phyloP scores from a whole-genome alignment of 305 asterid species.

The Nicotiana rustica region DNA sequence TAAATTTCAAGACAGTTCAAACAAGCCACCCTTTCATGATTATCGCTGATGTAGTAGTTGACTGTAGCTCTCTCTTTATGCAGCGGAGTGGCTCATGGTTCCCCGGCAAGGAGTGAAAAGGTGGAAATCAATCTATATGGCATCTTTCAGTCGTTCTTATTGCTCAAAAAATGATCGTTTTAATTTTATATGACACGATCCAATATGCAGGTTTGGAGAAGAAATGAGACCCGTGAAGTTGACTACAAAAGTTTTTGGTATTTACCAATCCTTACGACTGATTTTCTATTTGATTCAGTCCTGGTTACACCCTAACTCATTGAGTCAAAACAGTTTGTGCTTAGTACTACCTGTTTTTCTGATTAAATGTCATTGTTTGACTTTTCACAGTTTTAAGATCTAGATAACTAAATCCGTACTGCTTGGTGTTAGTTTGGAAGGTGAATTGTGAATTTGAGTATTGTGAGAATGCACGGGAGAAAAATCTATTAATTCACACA shows the following conservation, averaged over 20 bases:
- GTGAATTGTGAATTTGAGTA: slow-evolving; percentile 1
- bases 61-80: slow-evolving; percentile 29
- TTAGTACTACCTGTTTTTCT: neutral
- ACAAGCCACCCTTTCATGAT: slow-evolving; percentile 28
- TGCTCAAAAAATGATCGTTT: neutral
- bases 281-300: slow-evolving; percentile 33
- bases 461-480: too few species aligned
- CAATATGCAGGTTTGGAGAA: slow-evolving; percentile 84
- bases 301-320: neutral
- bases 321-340: neutral
- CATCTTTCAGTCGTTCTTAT: slow-evolving; percentile 11
- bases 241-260: slow-evolving; percentile 97
- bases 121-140: slow-evolving; percentile 41
- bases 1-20: slow-evolving; percentile 44
- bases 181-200: neutral
- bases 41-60: slow-evolving; percentile 19
- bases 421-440: slow-evolving; percentile 21
- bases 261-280: slow-evolving; percentile 30
- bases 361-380: slow-evolving; percentile 10
- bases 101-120: slow-evolving; percentile 89
- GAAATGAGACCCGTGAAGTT: slow-evolving; percentile 98
- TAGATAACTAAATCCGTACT: neutral
- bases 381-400: slow-evolving; percentile 8
- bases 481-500: too few species aligned
- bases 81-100: slow-evolving; percentile 98